phyloP scores from a whole-genome alignment of 805 yeast species.

The Myxozyma udenii region DNA sequence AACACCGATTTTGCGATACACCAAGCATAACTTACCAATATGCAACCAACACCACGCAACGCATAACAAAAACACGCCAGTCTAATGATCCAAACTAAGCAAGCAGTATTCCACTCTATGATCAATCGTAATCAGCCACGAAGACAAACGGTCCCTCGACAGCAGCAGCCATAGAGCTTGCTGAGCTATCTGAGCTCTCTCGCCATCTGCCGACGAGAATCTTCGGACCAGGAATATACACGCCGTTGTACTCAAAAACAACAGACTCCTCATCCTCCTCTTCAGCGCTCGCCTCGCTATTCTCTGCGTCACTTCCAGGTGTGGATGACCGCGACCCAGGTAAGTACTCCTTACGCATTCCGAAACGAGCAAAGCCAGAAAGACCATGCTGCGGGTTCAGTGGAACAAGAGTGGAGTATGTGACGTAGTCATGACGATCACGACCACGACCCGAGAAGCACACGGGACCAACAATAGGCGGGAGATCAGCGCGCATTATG shows the following conservation, averaged over 20 bases:
- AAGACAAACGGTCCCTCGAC: slow-evolving; percentile 29
- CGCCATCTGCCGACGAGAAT: slow-evolving; percentile 28
- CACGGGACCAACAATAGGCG: slow-evolving; percentile 20
- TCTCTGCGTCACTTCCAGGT: not conserved
- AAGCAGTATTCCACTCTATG: too few species aligned
- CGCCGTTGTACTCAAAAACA: slow-evolving; percentile 28
- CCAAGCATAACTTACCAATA: too few species aligned
- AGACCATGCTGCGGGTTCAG: slow-evolving; percentile 23
- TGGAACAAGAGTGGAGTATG: slow-evolving; percentile 20
- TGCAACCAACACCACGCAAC: too few species aligned
- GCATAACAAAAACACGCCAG: too few species aligned
- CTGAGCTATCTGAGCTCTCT: slow-evolving; percentile 17
- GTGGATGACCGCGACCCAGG: not conserved
- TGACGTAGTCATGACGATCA: slow-evolving; percentile 17
- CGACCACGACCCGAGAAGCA: slow-evolving; percentile 26
- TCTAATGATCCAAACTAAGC: too few species aligned
- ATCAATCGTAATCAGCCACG: slow-evolving; percentile 15
- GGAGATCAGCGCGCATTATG: slow-evolving; percentile 22
- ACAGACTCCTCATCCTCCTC: slow-evolving; percentile 24
- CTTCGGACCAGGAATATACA: slow-evolving; percentile 28
- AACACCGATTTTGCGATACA: too few species aligned
- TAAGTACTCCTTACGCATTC: slow-evolving; percentile 27
- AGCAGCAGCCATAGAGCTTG: slow-evolving; percentile 9
- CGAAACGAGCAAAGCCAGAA: slow-evolving; percentile 27
- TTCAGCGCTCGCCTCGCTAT: not conserved